Base-by-base conservation (phyloP, 2,329 filamentous ascomycete genomes). In the Cladosporium sp. region DNA sequence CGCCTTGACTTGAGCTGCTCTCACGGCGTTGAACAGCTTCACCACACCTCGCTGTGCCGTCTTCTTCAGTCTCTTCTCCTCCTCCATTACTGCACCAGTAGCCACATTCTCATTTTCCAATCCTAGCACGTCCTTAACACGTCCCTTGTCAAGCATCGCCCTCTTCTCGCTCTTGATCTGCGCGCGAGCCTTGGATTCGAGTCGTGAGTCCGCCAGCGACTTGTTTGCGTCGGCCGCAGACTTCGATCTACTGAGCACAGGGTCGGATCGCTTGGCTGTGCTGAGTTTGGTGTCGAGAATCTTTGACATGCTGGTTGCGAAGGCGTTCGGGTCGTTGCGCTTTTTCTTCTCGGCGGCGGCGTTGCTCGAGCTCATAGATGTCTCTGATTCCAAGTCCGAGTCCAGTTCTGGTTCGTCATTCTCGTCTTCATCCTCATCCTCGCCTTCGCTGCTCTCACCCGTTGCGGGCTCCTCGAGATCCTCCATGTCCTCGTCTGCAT, bases 1-100 rank as follows among this genome's bases (percentile, higher is more conserved):
- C 2, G 86, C 91, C 69, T 91, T 88, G 51, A 96, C 86, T 71
- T 98, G 93, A 12, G 93, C 91, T 18, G 88, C 88, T 38, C 92
- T 78, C 27, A 98, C 90, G 0, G 93, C 93, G 68, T 97, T 96
- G 72, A 98, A 98, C 52, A 98, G 76, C 75, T 92, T 94, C 19
- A 97, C 85, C 35, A 98, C 93, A 80, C 92, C 92, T 49, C 89
- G 80, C 70, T 96, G 89, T 38, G 91, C 91, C 42, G 88, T 89
- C 74, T 95, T 93, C 62, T 87, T 82, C 63, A 97, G 68, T 56
- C 82, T 76, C 72, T 84, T 85, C 75, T 97, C 92, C 60, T 84
- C 79, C 63, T 86, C 88, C 13, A 77, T 69, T 7, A 81, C 73
- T 3, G 72, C 69, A 5, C 77, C 79, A 2, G 74, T 76, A 51